Evolutionary conservation across 225 moss, liverwort and hornwort genomes (phyloP), one percentile per base, ranked within the genome.

Genomic region (Bryoerythrophyllum caledonicum): DNA sequence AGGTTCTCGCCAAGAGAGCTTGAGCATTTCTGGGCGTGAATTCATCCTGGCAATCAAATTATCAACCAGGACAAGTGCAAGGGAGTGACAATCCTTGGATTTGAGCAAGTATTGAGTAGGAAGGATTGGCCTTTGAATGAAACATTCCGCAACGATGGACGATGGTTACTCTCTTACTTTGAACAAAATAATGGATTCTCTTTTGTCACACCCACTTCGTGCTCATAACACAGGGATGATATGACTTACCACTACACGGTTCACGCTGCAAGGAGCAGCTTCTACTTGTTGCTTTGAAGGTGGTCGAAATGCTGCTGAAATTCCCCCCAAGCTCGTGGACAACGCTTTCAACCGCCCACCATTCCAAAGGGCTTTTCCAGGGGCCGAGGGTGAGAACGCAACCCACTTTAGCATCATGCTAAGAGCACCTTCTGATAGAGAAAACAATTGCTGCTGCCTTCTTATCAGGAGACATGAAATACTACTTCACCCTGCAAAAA

Each of bases 321-420:
- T 60, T 25, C 20, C 60, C 27, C 73, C 58, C 75, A 80, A 76
- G 51, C 82, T 79, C 60, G 73, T 70, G n/a, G n/a, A n/a, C 49
- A 70, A 77, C 78, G 80, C 75, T 46, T 32, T 76, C 32, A 78
- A 67, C n/a, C 76, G 84, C 65, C 82, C 87, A 75, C 54, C 62
- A 82, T 68, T 60, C 49, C 68, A 52, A 43, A 76, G 23, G 74
- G 76, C 71, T 75, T 76, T 86, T 71, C 82, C 85, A 70, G 81
- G 84, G 51, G 78, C 76, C 69, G 74, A 82, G 49, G 59, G 58
- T 20, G 82, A 75, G 65, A 79, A 82, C 75, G 87, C 87, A 72
- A 89, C 76, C 74, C 72, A 89, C 74, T 88, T 91, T 73, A 88
- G 81, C 90, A 92, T 93, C 90, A 89, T 89, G 78, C 43, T 61